These are phyloP conservation scores for Bonia amplexicaulis DNA, from an alignment of 176 grass and related monocot species.

Conservation along the genomic window DNA sequence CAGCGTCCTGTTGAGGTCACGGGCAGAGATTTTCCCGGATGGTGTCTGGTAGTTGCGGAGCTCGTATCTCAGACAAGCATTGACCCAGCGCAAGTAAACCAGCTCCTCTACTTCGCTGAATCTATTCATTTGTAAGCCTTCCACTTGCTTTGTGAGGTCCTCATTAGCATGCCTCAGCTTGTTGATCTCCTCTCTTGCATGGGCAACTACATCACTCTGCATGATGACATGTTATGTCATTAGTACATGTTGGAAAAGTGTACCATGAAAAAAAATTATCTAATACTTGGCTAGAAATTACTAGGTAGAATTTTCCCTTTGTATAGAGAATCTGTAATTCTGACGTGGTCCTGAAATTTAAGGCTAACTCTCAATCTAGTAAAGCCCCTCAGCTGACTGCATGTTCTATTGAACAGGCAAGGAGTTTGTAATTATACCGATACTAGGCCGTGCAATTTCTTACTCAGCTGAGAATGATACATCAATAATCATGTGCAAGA, in stretches of 20 bases:
- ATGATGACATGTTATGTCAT: slow-evolving; percentile 19
- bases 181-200: slow-evolving; percentile 71
- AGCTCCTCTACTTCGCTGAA: slow-evolving; percentile 96
- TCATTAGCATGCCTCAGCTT: slow-evolving; percentile 67
- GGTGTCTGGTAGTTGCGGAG: slow-evolving; percentile 75
- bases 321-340: neutral
- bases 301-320: neutral
- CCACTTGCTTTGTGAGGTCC: slow-evolving; percentile 92
- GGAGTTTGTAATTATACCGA: neutral
- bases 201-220: slow-evolving; percentile 71
- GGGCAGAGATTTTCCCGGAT: slow-evolving; percentile 63
- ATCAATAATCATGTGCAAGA: neutral
- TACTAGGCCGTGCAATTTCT: neutral
- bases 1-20: slow-evolving; percentile 75
- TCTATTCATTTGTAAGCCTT: slow-evolving; percentile 90
- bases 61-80: slow-evolving; percentile 82
- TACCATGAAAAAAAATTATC: neutral
- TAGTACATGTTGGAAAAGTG: neutral
- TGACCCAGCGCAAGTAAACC: slow-evolving; percentile 94
- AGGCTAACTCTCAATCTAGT: neutral
- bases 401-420: neutral
- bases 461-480: neutral
- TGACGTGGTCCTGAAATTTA: slow-evolving; percentile 14
- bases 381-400: neutral
- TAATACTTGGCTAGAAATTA: neutral